These are phyloP conservation scores for Hermanozyma aechmeae DNA, from an alignment of 805 yeast species.

Conservation along the genomic window DNA sequence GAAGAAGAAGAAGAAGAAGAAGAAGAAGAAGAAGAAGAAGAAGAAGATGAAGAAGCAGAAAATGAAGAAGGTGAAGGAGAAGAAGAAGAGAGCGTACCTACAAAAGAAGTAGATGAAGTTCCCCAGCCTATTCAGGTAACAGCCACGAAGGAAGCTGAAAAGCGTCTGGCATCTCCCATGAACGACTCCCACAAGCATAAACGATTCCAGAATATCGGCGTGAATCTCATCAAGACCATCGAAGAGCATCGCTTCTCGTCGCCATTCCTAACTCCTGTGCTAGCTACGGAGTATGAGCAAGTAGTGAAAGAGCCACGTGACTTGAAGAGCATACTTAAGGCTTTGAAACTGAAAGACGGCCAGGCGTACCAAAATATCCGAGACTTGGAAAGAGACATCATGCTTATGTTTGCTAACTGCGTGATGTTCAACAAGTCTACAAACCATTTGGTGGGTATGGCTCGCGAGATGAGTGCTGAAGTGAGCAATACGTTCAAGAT, in stretches of 20 bases:
- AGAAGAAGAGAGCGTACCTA: constrained; percentile 4
- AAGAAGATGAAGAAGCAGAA: background rate
- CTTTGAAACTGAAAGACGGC: constrained; percentile 36
- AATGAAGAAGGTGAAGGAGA: constrained; percentile 3
- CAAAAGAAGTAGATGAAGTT: constrained; percentile 6
- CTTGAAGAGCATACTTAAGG: constrained; percentile 50
- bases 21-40: constrained; percentile 1
- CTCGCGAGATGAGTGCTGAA: constrained; percentile 64
- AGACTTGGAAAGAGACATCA: constrained; percentile 58
- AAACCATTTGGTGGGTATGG: constrained; percentile 52
- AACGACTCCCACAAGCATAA: constrained; percentile 18
- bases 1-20: constrained; percentile 1
- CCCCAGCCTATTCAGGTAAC: no score
- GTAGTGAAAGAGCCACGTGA: constrained; percentile 60
- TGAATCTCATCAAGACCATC: constrained; percentile 53
- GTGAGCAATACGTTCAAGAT: constrained; percentile 46
- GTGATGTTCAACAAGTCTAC: constrained; percentile 69
- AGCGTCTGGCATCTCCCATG: constrained; percentile 4
- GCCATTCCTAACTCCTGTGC: constrained; percentile 64
- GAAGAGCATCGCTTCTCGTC: constrained; percentile 67
- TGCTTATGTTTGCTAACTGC: constrained; percentile 77
- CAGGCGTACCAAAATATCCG: constrained; percentile 42
- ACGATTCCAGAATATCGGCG: constrained; percentile 52
- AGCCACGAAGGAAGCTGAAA: constrained; percentile 59
- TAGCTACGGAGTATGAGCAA: constrained; percentile 60